Evolutionary conservation across 805 yeast genomes (phyloP).

Genomic region (Zygosaccharomyces gambellarensis): DNA sequence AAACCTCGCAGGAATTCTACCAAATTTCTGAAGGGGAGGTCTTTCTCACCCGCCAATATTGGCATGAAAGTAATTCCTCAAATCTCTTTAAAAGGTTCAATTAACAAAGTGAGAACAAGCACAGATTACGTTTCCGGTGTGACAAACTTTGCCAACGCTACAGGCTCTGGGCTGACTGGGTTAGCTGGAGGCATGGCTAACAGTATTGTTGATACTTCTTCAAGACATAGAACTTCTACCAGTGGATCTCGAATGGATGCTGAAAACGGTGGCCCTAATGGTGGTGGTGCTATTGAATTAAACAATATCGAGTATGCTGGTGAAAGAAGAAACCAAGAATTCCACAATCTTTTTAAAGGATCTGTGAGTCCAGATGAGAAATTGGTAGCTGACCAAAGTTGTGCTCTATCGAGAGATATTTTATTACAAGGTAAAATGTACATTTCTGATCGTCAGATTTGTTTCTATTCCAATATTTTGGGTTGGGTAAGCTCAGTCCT

Average conservation of each 20-base stretch:
- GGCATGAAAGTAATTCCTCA: constrained; percentile 20
- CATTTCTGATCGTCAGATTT: constrained; percentile 49
- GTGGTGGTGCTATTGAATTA: constrained; percentile 11
- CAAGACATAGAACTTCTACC: neutral
- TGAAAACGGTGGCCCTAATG: constrained; percentile 8
- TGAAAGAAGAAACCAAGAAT: constrained; percentile 53
- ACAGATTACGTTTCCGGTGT: constrained; percentile 6
- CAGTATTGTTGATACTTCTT: neutral
- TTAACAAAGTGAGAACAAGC: constrained; percentile 13
- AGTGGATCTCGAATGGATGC: constrained; percentile 15
- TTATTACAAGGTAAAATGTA: constrained; percentile 63
- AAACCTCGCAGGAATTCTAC: constrained; percentile 28
- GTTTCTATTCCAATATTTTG: constrained; percentile 62
- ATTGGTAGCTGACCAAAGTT: constrained; percentile 56
- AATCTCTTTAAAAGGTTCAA: constrained; percentile 12
- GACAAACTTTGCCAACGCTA: constrained; percentile 3
- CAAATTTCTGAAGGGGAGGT: constrained; percentile 26
- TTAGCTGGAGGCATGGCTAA: constrained; percentile 3
- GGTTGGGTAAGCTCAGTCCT: constrained; percentile 60
- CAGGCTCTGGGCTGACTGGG: constrained; percentile 3
- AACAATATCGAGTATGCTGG: constrained; percentile 36
- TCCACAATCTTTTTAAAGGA: constrained; percentile 54
- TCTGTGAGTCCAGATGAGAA: constrained; percentile 45
- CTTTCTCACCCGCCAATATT: constrained; percentile 27
- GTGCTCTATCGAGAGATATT: constrained; percentile 64